These are phyloP conservation scores for Crucibulum laeve DNA, from an alignment of 768 basidiomycete genomes.

Conservation along the genomic window DNA sequence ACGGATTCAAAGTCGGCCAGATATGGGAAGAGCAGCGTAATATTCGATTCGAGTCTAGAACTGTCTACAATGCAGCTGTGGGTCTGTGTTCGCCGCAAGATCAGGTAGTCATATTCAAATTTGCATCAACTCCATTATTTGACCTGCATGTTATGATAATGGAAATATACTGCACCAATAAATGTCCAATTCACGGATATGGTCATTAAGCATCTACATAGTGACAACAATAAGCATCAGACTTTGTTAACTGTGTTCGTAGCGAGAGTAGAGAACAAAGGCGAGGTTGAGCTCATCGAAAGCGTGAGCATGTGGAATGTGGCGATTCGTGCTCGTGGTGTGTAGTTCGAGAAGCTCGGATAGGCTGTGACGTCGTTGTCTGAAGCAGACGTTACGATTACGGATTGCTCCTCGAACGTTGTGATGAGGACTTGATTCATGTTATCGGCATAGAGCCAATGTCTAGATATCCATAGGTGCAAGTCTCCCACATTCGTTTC, in stretches of 20 bases:
- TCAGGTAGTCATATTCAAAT: too few relatives aligned
- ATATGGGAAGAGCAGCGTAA: slow-evolving; percentile 3
- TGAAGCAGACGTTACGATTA: not conserved
- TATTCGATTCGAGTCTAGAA: slow-evolving; percentile 1
- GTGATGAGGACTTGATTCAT: not conserved
- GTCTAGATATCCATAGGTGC: not conserved
- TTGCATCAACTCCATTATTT: too few relatives aligned
- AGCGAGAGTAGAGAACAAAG: not conserved
- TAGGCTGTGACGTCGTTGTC: not conserved
- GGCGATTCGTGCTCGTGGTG: not conserved
- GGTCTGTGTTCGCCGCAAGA: slow-evolving; percentile 8
- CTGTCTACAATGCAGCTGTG: slow-evolving; percentile 6
- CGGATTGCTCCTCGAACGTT: not conserved
- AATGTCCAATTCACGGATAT: slow-evolving; percentile 3
- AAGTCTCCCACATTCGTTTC: not conserved
- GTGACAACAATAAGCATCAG: slow-evolving; percentile 4
- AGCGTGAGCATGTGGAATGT: not conserved
- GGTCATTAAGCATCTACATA: slow-evolving; percentile 2
- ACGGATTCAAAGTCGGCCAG: slow-evolving; percentile 9
- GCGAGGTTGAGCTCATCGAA: not conserved
- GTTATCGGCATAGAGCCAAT: too few relatives aligned
- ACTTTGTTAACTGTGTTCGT: slow-evolving; percentile 6
- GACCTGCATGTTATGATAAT: too few relatives aligned
- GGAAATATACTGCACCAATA: too few relatives aligned
- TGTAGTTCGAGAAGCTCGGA: not conserved